Conservation (phyloP, 2,329 filamentous ascomycete genomes). For the Leptographium lundbergii region DNA sequence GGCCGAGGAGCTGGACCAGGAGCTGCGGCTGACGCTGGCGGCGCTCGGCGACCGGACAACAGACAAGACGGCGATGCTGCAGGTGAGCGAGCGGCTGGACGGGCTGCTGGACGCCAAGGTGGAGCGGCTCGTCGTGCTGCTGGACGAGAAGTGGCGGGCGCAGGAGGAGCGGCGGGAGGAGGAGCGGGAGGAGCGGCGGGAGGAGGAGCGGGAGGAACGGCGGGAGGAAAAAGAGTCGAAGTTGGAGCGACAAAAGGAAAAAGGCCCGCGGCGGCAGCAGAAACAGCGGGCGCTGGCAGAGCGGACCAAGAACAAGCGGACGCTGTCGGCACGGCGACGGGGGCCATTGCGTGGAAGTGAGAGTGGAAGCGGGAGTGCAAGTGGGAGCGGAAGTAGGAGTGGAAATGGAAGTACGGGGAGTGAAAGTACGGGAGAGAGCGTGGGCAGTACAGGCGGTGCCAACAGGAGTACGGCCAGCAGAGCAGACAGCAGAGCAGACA, state of each 20-base stretch:
- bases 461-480: background rate
- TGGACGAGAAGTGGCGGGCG: constrained; percentile 57
- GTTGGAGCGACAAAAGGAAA: background rate
- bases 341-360: background rate
- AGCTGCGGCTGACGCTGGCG: constrained; percentile 46
- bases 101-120: constrained; percentile 39
- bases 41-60: constrained; percentile 46
- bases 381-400: too few species aligned
- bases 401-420: too few species aligned
- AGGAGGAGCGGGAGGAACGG: background rate
- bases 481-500: too few species aligned
- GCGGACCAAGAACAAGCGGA: background rate
- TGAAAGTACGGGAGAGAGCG: too few species aligned
- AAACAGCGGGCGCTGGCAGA: background rate
- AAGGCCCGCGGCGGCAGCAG: background rate
- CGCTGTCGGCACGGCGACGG: background rate
- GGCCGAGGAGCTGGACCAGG: constrained; percentile 53
- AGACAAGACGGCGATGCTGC: constrained; percentile 23
- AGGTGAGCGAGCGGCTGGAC: too few species aligned
- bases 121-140: constrained; percentile 53
- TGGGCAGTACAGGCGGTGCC: background rate
- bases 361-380: background rate
- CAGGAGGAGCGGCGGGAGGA: constrained; percentile 45
- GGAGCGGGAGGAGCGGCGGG: background rate
- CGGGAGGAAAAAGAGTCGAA: background rate